Conservation (phyloP, 2,329 filamentous ascomycete species). For the Cladosporium sp. region DNA sequence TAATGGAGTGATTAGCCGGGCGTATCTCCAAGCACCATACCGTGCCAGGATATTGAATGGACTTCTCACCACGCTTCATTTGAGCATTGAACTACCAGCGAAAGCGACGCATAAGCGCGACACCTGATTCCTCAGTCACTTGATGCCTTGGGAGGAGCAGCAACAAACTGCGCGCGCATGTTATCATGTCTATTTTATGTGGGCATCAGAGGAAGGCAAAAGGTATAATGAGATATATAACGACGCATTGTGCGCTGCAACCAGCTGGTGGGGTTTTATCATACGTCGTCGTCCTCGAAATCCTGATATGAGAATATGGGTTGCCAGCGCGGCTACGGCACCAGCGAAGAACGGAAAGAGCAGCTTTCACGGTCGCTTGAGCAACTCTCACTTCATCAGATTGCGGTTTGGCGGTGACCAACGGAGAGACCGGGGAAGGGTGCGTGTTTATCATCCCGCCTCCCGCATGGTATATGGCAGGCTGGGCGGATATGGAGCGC, state of each 20-base stretch:
- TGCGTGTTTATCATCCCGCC: background rate
- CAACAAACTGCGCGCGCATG: background rate
- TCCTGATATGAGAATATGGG: background rate
- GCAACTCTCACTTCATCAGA: background rate
- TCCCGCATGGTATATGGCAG: background rate
- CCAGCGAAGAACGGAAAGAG: background rate
- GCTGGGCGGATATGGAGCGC: constrained; percentile 3
- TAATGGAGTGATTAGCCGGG: background rate
- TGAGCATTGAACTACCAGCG: background rate
- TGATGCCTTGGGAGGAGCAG: background rate
- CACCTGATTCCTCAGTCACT: background rate
- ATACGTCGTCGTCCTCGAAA: background rate
- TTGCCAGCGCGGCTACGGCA: background rate
- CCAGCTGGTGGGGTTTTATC: too few species aligned
- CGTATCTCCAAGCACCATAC: background rate
- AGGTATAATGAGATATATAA: background rate
- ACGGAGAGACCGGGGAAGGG: background rate
- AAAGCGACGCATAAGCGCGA: background rate
- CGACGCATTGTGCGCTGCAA: background rate
- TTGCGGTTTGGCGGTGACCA: background rate
- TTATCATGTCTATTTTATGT: background rate
- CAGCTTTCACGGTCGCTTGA: background rate
- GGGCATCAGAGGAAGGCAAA: background rate
- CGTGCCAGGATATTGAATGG: background rate
- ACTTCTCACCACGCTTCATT: background rate